Conservation (phyloP, 306 rosid genomes). For the Lablab purpureus region DNA sequence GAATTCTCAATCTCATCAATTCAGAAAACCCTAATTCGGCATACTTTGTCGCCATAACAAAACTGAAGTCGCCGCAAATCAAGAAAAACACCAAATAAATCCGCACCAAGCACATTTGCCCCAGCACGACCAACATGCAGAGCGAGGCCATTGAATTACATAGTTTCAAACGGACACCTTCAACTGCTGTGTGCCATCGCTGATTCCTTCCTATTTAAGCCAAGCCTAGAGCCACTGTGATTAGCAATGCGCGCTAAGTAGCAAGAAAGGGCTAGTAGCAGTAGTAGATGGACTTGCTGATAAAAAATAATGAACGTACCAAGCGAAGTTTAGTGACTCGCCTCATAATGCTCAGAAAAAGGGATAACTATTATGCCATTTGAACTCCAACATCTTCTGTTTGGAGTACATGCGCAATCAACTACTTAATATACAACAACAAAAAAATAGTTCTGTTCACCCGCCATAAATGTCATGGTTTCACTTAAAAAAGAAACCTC, state of each 20-base stretch:
- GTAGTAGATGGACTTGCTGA: background rate
- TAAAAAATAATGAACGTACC: background rate
- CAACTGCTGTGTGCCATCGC: background rate
- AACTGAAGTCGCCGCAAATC: background rate
- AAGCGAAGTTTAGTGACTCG: background rate
- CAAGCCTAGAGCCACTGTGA: background rate
- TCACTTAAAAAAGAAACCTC: slow-evolving; percentile 39
- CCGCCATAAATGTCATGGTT: slow-evolving; percentile 35
- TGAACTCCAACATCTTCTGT: background rate
- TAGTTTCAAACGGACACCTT: background rate
- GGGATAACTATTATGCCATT: slow-evolving; percentile 5
- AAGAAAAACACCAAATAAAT: background rate
- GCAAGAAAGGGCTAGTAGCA: background rate
- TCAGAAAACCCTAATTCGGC: background rate
- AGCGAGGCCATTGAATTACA: background rate
- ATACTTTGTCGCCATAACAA: background rate
- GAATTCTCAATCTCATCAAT: background rate
- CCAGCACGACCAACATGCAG: background rate
- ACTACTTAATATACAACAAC: slow-evolving; percentile 40
- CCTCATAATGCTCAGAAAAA: background rate
- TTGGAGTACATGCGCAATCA: slow-evolving; percentile 37
- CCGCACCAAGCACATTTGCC: background rate
- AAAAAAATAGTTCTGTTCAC: slow-evolving; percentile 29
- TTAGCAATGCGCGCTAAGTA: background rate
- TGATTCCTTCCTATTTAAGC: background rate